Evolutionary conservation across 2,329 filamentous ascomycete genomes (phyloP).

Genomic region (Monosporascus cannonballus): DNA sequence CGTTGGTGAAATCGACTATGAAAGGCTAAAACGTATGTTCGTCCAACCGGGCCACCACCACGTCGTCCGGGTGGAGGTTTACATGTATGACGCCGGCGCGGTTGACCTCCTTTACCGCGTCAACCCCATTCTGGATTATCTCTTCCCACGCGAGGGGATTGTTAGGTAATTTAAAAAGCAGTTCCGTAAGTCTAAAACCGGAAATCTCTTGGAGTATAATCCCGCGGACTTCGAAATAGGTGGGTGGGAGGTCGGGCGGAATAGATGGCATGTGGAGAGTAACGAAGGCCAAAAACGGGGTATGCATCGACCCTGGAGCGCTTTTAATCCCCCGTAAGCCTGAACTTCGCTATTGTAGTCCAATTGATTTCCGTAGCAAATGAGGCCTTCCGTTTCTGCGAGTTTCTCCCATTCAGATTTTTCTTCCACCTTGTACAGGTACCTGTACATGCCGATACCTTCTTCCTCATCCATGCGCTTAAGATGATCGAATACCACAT

Average conservation of each 20-base stretch:
- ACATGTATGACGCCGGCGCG: background rate
- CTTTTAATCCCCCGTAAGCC: background rate
- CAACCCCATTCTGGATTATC: background rate
- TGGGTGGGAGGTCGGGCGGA: background rate
- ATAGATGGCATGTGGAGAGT: background rate
- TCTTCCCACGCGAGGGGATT: background rate
- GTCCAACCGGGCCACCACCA: background rate
- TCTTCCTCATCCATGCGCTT: too few species aligned
- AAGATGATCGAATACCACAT: too few species aligned
- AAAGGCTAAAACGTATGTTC: background rate
- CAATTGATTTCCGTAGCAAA: background rate
- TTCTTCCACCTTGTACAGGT: background rate
- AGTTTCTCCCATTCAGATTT: background rate
- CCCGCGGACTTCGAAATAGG: background rate
- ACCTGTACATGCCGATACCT: too few species aligned
- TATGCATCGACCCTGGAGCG: conserved; percentile 1
- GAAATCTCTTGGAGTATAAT: background rate
- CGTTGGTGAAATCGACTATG: background rate
- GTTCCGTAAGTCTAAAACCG: background rate
- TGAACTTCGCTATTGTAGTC: background rate
- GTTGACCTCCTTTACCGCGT: background rate
- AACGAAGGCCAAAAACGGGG: background rate
- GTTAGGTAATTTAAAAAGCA: background rate
- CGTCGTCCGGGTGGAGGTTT: background rate
- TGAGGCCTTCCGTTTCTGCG: background rate